Conservation (phyloP, 2,329 filamentous ascomycete genomes). For the Tolypocladium endophyticum region DNA sequence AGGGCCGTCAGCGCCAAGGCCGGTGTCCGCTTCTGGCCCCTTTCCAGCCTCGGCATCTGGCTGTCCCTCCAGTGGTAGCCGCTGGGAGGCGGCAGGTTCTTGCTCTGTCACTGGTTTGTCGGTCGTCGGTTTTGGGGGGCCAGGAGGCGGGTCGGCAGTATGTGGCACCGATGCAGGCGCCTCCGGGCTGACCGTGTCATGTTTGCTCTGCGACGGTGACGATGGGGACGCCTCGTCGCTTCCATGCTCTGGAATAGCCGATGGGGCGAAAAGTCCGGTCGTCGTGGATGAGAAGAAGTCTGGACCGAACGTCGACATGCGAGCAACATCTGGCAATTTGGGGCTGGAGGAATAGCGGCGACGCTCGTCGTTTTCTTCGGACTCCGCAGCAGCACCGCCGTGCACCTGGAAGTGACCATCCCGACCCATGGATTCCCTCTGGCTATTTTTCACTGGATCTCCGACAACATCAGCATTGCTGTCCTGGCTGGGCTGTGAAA, state of each 20-base stretch:
- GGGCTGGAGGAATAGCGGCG: conserved; percentile 40
- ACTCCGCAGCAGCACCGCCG: not conserved
- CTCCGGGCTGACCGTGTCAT: not conserved
- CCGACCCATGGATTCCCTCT: not conserved
- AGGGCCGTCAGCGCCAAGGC: not conserved
- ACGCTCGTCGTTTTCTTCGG: conserved; percentile 2
- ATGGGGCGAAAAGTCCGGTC: not conserved
- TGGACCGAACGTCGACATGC: conserved; percentile 49
- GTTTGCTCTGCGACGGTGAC: not conserved
- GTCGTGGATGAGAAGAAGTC: conserved; percentile 38
- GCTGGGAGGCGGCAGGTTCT: not conserved
- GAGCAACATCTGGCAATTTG: conserved; percentile 44
- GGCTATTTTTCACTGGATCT: not conserved
- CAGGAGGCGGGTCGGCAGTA: conserved; percentile 4
- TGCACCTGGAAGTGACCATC: not conserved
- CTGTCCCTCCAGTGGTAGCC: not conserved
- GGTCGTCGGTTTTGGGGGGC: not conserved
- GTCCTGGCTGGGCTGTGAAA: conserved; percentile 45
- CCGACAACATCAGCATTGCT: conserved; percentile 13
- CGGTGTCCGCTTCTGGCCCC: not conserved
- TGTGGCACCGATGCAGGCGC: not conserved
- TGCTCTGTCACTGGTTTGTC: not conserved
- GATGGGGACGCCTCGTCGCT: not conserved
- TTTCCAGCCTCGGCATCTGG: not conserved
- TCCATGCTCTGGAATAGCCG: not conserved